Base-by-base conservation (phyloP, 2,329 filamentous ascomycete species). In the Hymenoscyphus occultus region DNA sequence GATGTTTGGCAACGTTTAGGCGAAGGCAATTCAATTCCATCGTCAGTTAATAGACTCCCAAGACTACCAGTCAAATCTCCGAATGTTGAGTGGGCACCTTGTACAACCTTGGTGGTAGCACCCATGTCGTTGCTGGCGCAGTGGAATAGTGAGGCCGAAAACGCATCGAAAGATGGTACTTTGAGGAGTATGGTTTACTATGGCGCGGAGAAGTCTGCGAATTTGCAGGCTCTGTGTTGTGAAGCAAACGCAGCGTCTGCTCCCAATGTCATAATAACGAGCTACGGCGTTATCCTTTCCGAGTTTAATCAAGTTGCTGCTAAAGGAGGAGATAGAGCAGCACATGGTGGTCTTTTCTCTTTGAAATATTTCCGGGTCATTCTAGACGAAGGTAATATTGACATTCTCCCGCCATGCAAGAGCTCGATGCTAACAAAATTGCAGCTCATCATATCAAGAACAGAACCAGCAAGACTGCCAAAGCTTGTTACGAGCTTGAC, bases 121-220 rank as follows among this genome's bases (percentile, higher is more conserved):
- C 95, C 95, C 1, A 98, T 97, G 88, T 98, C 95, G 10, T 81
- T 99, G 2, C 83, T 99, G n/a, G 86, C 94, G 0, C 95, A 99
- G 76, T 99, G 95, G 95, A 91, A 97, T 71, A 96, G 92, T 73
- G 95, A 99, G 79, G 92, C 93, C 0, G 87, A 93, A 71, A 96
- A 94, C 73, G 93, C 95, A 0, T 98, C 94, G 0, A 89, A 89
- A 68, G 84, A 90, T 12, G 93, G 93, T 2, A 91, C 91, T 0
- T 79, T 98, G 76, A 96, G 89, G 75, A 88, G 88, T 4, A 85
- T 97, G 73, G 86, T 99, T 13, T 99, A 99, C 77, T 98, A 99
- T 73, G 95, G 95, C 39, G 86, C 80, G 54, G 94, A 98, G 39
- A 97, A 97, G 77, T 84, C 83, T 58, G 82, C 83, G 28, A 92